Conservation (phyloP, 805 yeast species). For the Candida pini region DNA sequence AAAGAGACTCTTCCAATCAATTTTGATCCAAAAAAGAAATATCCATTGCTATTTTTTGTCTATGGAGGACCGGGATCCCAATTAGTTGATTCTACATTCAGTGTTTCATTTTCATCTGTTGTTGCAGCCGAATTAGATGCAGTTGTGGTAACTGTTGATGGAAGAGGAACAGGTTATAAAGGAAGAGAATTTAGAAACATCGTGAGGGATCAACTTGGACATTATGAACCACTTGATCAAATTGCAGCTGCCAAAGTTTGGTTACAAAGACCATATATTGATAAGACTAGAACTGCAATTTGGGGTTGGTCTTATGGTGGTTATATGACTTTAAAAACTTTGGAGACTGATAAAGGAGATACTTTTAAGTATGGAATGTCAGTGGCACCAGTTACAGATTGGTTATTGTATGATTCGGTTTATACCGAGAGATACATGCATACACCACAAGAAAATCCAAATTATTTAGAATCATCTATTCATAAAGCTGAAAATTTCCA, state of each 20-base stretch:
- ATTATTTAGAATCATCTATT: slow-evolving; percentile 42
- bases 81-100: slow-evolving; percentile 57
- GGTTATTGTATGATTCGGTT: slow-evolving; percentile 70
- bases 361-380: slow-evolving; percentile 72
- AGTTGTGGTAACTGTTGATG: slow-evolving; percentile 91
- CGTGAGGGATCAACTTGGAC: slow-evolving; percentile 79
- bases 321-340: slow-evolving; percentile 64
- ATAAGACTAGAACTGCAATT: slow-evolving; percentile 56
- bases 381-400: slow-evolving; percentile 81
- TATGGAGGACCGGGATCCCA: slow-evolving; percentile 98
- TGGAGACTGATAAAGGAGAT: slow-evolving; percentile 59
- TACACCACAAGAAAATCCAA: slow-evolving; percentile 42
- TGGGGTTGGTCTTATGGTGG: slow-evolving; percentile 95
- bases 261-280: slow-evolving; percentile 58
- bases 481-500: slow-evolving; percentile 38
- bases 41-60: slow-evolving; percentile 84
- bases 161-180: slow-evolving; percentile 92
- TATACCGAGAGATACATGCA: slow-evolving; percentile 78
- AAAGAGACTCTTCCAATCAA: slow-evolving; percentile 73
- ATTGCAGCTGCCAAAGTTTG: slow-evolving; percentile 76
- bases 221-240: slow-evolving; percentile 81
- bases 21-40: slow-evolving; percentile 55
- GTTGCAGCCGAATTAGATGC: slow-evolving; percentile 74
- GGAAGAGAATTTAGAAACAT: slow-evolving; percentile 71
- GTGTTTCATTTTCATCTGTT: slow-evolving; percentile 63